Percentiles rank a stretch among this genome's conserved stretches.
Conservation (phyloP, 1,284 basidiomycete species). For the Termitomyces sp. region DNA sequence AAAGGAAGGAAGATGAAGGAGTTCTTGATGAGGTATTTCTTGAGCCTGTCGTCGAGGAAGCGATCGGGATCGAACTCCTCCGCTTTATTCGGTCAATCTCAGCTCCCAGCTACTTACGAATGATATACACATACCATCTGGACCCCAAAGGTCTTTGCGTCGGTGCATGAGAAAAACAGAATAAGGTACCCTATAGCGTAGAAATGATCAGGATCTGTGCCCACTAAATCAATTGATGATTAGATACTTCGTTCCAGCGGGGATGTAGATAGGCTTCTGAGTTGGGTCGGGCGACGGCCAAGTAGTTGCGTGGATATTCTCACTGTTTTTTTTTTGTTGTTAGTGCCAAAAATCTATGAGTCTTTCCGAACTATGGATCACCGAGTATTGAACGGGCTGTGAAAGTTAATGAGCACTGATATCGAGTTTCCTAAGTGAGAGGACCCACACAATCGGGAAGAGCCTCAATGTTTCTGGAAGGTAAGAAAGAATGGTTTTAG, state of each 20-base stretch:
- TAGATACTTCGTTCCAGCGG: slow-evolving; percentile 42
- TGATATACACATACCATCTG: slow-evolving; percentile 39
- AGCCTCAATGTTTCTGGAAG: slow-evolving; percentile 51
- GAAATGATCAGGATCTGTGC: not conserved
- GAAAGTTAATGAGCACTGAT: not conserved
- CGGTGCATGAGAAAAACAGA: slow-evolving; percentile 61
- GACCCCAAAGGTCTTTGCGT: slow-evolving; percentile 60
- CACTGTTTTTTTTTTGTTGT: slow-evolving; percentile 20
- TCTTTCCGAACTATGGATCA: slow-evolving; percentile 12
- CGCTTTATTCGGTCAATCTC: slow-evolving; percentile 20
- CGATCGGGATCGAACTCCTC: slow-evolving; percentile 55
- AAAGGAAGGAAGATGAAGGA: slow-evolving; percentile 60
- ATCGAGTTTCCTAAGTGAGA: not conserved
- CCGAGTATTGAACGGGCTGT: slow-evolving; percentile 47
- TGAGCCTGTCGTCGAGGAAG: slow-evolving; percentile 48
- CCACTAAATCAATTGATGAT: not conserved
- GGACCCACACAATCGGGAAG: slow-evolving; percentile 50
- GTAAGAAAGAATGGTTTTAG: not conserved
- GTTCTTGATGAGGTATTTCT: slow-evolving; percentile 46
- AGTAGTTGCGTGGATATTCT: slow-evolving; percentile 36
- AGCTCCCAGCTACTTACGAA: not conserved
- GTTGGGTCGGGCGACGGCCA: slow-evolving; percentile 39
- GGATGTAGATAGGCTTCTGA: slow-evolving; percentile 48
- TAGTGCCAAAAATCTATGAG: not conserved
- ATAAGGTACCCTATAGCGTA: slow-evolving; percentile 36